Percentiles rank a stretch among this genome's conserved stretches.
Conservation (phyloP, 768 basidiomycete genomes). For the Leccinum disarticulatum region DNA sequence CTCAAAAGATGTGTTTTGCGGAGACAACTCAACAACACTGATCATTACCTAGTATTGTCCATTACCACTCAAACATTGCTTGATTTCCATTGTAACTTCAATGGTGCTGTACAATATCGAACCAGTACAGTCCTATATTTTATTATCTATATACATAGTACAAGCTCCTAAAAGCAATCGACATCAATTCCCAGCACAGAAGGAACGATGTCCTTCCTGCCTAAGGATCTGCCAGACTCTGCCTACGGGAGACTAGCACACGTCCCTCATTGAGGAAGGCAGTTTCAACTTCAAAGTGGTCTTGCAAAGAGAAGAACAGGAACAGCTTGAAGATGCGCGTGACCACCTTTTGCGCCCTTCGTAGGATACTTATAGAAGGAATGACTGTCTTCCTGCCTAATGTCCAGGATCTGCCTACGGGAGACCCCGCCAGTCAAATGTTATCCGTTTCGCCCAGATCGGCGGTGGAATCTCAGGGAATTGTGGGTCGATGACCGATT, state of each 20-base stretch:
- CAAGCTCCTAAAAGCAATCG: constrained; percentile 52
- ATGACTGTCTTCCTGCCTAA: no score
- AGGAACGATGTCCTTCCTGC: no score
- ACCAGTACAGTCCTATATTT: constrained; percentile 79
- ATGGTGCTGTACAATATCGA: constrained; percentile 88
- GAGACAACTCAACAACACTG: constrained; percentile 16
- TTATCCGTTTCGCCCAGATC: constrained; percentile 80
- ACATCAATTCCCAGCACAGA: constrained; percentile 59
- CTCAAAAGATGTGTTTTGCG: not conserved
- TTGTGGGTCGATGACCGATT: constrained; percentile 90
- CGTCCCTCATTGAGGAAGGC: constrained; percentile 68
- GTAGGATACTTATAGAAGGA: constrained; percentile 43
- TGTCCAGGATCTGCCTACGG: no score
- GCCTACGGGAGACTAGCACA: no score
- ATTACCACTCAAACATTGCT: constrained; percentile 94
- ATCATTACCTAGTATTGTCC: constrained; percentile 76
- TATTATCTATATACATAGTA: no score
- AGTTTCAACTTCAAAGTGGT: constrained; percentile 69
- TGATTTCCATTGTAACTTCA: constrained; percentile 86
- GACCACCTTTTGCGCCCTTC: constrained; percentile 89
- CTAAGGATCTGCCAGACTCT: no score
- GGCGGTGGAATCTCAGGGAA: constrained; percentile 77
- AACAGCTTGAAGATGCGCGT: constrained; percentile 88
- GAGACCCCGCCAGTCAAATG: constrained; percentile 27
- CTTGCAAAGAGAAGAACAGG: constrained; percentile 70